Percentiles rank a stretch among this genome's conserved stretches.
phyloP scores from a whole-genome alignment of 2,329 filamentous ascomycete species.

The Colletotrichum abscissum region DNA sequence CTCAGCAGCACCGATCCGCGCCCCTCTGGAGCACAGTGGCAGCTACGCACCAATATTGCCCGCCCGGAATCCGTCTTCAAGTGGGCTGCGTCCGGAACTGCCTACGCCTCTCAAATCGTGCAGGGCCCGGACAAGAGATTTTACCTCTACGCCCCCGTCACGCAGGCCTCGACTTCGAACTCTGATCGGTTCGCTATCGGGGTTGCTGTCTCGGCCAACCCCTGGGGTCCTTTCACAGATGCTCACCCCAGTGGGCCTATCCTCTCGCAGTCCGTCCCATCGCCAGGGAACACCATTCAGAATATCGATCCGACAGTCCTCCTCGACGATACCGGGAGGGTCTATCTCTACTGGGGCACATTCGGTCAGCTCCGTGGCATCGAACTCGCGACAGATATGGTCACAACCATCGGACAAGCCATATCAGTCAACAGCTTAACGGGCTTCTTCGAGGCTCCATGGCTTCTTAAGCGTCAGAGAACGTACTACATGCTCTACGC shows the following conservation, averaged over 20 bases:
- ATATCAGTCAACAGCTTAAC: no score
- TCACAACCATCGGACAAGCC: no score
- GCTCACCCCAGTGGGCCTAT: slow-evolving; percentile 48
- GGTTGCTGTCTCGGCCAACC: slow-evolving; percentile 47
- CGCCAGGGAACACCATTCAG: slow-evolving; percentile 47
- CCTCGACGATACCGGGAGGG: no score
- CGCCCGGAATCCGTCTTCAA: slow-evolving; percentile 45
- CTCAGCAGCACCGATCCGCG: slow-evolving; percentile 42
- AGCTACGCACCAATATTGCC: slow-evolving; percentile 44
- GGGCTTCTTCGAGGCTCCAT: no score
- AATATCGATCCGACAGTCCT: slow-evolving; percentile 37
- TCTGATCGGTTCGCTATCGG: slow-evolving; percentile 50
- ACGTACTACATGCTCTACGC: no score
- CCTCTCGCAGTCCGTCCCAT: slow-evolving; percentile 46
- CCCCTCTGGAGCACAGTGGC: slow-evolving; percentile 47
- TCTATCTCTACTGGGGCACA: no score
- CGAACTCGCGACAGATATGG: no score
- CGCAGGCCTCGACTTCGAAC: slow-evolving; percentile 40
- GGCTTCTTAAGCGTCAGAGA: no score
- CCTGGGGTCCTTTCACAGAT: slow-evolving; percentile 48
- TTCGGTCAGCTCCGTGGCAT: no score
- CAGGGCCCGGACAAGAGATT: slow-evolving; percentile 45
- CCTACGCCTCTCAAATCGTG: slow-evolving; percentile 50
- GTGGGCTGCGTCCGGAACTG: slow-evolving; percentile 48
- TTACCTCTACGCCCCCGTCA: slow-evolving; percentile 51